phyloP scores from a whole-genome alignment of 805 yeast species.

The Candida ipomoeae region DNA sequence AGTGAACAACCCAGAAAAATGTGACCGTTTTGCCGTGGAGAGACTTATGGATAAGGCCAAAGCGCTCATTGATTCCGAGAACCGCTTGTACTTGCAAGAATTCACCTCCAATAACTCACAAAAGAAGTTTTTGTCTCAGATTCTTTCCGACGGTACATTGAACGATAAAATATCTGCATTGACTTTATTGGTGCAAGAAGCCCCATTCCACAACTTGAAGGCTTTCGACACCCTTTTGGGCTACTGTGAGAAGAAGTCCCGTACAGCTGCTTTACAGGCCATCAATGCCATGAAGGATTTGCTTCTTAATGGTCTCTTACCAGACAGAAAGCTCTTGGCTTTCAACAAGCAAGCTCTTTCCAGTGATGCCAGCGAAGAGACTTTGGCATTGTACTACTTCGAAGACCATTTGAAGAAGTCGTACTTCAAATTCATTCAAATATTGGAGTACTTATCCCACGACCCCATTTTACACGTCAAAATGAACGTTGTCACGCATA shows the following conservation, averaged over 20 bases:
- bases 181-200: constrained; percentile 88
- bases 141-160: constrained; percentile 87
- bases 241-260: constrained; percentile 84
- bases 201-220: constrained; percentile 84
- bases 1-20: constrained; percentile 28
- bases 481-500: constrained; percentile 66
- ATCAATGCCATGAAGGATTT: constrained; percentile 88
- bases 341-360: constrained; percentile 70
- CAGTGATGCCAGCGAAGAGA: constrained; percentile 37
- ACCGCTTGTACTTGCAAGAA: constrained; percentile 64
- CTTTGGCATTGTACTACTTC: constrained; percentile 71
- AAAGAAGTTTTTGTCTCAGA: constrained; percentile 81
- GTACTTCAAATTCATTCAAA: constrained; percentile 71
- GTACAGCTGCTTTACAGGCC: constrained; percentile 90
- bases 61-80: constrained; percentile 63
- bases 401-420: constrained; percentile 83
- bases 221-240: constrained; percentile 74
- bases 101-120: constrained; percentile 74
- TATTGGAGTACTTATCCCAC: constrained; percentile 76
- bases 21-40: constrained; percentile 54
- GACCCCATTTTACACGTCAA: constrained; percentile 90
- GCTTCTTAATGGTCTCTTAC: constrained; percentile 74
- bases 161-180: constrained; percentile 93
- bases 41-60: constrained; percentile 64
- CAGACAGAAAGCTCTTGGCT: constrained; percentile 75